Evolutionary conservation across 441 rosid genomes (phyloP).

Genomic region (Viola pubescens): DNA sequence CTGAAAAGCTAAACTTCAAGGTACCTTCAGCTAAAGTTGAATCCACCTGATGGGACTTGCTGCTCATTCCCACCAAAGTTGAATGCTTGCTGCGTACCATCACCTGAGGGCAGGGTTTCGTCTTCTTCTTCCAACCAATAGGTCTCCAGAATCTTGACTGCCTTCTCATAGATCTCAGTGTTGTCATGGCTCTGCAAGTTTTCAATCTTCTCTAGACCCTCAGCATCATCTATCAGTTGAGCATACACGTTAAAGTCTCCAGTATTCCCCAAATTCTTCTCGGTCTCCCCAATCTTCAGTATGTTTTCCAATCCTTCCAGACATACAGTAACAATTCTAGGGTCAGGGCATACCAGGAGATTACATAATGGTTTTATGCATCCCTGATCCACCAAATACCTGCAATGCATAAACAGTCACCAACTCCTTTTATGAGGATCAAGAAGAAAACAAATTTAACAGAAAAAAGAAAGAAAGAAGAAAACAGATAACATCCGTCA

Average conservation of each 20-base stretch:
- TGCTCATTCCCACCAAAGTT: constrained; percentile 49
- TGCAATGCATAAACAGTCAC: constrained; percentile 10
- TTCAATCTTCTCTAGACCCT: constrained; percentile 66
- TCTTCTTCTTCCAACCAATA: constrained; percentile 78
- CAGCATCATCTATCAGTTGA: constrained; percentile 69
- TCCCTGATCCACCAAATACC: constrained; percentile 55
- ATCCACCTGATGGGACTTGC: constrained; percentile 57
- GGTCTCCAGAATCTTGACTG: constrained; percentile 60
- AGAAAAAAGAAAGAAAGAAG: background rate
- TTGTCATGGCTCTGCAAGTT: constrained; percentile 63
- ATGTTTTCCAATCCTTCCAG: constrained; percentile 55
- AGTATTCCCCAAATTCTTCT: constrained; percentile 41
- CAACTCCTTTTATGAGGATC: background rate
- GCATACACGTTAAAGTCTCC: constrained; percentile 49
- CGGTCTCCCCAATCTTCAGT: constrained; percentile 43
- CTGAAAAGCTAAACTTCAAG: background rate
- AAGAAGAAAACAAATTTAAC: background rate
- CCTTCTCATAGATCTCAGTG: constrained; percentile 59
- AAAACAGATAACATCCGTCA: background rate
- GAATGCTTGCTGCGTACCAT: constrained; percentile 41
- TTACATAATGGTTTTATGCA: constrained; percentile 76
- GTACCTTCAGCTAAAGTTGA: constrained; percentile 55
- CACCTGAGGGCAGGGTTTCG: constrained; percentile 48
- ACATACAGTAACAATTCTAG: constrained; percentile 71
- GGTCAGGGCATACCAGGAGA: constrained; percentile 72